Evolutionary conservation across 2,329 filamentous ascomycete genomes (phyloP).

Genomic region (Cytospora chrysosperma): DNA sequence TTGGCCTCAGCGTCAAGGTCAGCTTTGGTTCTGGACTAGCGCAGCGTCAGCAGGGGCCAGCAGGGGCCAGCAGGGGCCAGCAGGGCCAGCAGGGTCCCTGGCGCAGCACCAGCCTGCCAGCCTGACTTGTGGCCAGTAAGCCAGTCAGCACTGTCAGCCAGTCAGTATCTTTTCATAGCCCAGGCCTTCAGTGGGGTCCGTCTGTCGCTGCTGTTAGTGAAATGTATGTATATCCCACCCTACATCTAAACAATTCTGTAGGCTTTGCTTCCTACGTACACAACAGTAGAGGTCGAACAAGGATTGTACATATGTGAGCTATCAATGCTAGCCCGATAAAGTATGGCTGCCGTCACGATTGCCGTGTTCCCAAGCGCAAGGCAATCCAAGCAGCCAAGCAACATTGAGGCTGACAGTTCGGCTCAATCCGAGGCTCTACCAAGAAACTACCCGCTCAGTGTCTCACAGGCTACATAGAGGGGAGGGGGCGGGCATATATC

Average conservation of each 20-base stretch:
- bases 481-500: too few relatives aligned
- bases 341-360: conserved; percentile 4
- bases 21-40: not conserved
- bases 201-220: not conserved
- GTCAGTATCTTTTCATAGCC: not conserved
- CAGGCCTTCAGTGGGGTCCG: not conserved
- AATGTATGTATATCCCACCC: too few relatives aligned
- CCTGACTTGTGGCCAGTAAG: too few relatives aligned
- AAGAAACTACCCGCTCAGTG: too few relatives aligned
- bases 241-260: conserved; percentile 3
- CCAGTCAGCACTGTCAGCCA: too few relatives aligned
- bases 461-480: too few relatives aligned
- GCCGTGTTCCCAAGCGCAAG: not conserved
- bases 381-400: not conserved
- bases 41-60: not conserved
- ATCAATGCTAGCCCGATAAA: not conserved
- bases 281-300: not conserved
- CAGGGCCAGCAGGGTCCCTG: not conserved
- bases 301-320: not conserved
- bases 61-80: too few relatives aligned
- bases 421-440: not conserved
- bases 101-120: not conserved
- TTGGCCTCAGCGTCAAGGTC: conserved; percentile 10
- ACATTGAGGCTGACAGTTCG: conserved; percentile 2
- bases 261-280: too few relatives aligned